Evolutionary conservation across 495 filamentous ascomycete genomes (phyloP), one percentile per base, ranked within the genome.

Genomic region (Apodospora peruviana): DNA sequence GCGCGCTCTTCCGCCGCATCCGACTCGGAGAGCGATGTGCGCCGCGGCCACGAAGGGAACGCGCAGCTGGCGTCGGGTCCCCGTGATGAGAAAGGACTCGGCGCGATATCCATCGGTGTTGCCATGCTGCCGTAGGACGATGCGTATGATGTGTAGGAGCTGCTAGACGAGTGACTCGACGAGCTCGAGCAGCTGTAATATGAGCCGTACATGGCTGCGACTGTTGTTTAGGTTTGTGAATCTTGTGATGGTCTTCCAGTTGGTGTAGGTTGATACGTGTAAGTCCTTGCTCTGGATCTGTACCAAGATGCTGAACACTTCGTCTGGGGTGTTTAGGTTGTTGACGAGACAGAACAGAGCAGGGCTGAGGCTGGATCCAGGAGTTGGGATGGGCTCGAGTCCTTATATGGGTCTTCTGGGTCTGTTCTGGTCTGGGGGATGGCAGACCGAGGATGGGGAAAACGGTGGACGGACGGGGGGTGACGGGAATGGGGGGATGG

Each of bases 41-140:
- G 60, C 38, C 68, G 64, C 10, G 73, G 73, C 73, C 73, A 76
- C 38, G 73, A 76, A n/a, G 73, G 73, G 54, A 71, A 76, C 17
- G 73, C 73, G 64, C 72, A 75, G 45, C 53, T 62, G 8, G 67
- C 54, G 48, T 69, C 69, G 56, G 70, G 62, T 5, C 53, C 50
- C 49, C 60, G 55, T 10, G 66, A 59, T 20, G 69, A 66, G 24
- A 66, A 68, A 53, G 62, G 64, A 48, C 60, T 69, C 24, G 69
- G 65, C 24, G 68, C 62, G 53, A 80, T 80, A 54, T 80, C 77
- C 56, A 80, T 70, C 50, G 77, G 75, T 39, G 71, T 62, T 4
- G 77, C 56, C 24, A 61, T 69, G 40, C 61, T 66, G 54, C 58
- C 50, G 47, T 51, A 61, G 47, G 65, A 66, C 65, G 64, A 62